These are phyloP conservation scores for Paxillus involutus DNA, from an alignment of 768 basidiomycete species.

Conservation along the genomic window DNA sequence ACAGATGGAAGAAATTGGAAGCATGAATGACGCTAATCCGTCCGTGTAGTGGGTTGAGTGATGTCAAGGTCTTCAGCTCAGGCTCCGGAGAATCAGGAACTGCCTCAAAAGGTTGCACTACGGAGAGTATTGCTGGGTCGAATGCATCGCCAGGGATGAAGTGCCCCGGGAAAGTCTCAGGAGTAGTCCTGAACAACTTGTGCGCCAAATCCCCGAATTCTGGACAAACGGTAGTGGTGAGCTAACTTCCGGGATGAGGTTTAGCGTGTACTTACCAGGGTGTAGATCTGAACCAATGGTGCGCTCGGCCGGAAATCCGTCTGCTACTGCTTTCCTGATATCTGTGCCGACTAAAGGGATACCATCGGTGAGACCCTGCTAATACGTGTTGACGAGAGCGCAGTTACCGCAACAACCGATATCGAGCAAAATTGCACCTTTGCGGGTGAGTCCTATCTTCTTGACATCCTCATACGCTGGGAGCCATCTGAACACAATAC, in stretches of 20 bases:
- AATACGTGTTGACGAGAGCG: background rate
- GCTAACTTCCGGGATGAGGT: too few species aligned
- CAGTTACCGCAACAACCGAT: slow-evolving; percentile 40
- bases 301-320: slow-evolving; percentile 37
- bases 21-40: too few species aligned
- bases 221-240: too few species aligned
- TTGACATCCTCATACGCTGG: slow-evolving; percentile 9
- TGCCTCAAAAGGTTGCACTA: too few species aligned
- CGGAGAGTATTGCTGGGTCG: too few species aligned
- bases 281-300: slow-evolving; percentile 35
- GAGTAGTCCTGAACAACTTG: too few species aligned
- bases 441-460: slow-evolving; percentile 31
- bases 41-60: too few species aligned
- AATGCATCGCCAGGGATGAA: too few species aligned
- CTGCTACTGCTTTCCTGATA: slow-evolving; percentile 33
- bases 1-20: slow-evolving; percentile 42
- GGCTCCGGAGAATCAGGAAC: too few species aligned
- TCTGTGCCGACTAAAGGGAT: slow-evolving; percentile 18
- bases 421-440: slow-evolving; percentile 39
- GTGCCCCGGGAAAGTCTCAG: too few species aligned
- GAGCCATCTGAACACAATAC: background rate
- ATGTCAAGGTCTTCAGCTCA: too few species aligned
- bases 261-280: slow-evolving; percentile 28
- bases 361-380: background rate
- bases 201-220: too few species aligned